A percentile compares a stretch with the other conserved stretches of the same genome.
Conservation (phyloP, 768 basidiomycete genomes). For the Collybia nuda region DNA sequence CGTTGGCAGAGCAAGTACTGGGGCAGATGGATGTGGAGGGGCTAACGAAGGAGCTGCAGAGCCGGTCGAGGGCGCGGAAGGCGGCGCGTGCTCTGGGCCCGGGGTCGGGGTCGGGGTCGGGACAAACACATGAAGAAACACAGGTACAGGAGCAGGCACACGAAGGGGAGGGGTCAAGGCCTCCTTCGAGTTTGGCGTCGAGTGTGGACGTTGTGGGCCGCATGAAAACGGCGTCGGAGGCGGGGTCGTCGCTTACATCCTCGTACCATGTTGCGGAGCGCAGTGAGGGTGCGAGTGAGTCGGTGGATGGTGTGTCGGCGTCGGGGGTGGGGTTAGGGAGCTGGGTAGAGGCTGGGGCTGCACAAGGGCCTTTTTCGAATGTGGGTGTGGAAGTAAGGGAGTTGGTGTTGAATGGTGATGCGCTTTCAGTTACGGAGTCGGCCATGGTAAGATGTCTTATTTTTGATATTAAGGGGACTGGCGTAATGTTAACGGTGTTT, state of each 20-base stretch:
- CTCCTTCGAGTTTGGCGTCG: constrained; percentile 30
- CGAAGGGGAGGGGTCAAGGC: constrained; percentile 1
- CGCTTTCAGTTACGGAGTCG: constrained; percentile 17
- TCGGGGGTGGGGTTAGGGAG: constrained; percentile 32
- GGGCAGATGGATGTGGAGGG: constrained; percentile 76
- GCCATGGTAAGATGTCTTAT: constrained; percentile 8
- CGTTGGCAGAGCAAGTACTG: constrained; percentile 64
- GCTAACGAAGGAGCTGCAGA: constrained; percentile 55
- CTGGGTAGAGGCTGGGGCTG: constrained; percentile 27
- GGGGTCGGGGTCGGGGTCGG: background rate
- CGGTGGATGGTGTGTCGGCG: background rate
- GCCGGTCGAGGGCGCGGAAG: constrained; percentile 25
- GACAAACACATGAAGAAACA: background rate
- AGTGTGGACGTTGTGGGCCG: constrained; percentile 33
- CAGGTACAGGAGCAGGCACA: too few species aligned
- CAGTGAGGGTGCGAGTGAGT: constrained; percentile 5
- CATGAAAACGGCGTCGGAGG: constrained; percentile 42
- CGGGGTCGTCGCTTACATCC: constrained; percentile 39
- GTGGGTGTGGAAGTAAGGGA: constrained; percentile 2
- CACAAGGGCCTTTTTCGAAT: constrained; percentile 3
- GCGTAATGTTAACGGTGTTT: background rate
- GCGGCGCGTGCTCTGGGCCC: background rate
- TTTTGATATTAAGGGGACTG: background rate
- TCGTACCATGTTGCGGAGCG: constrained; percentile 4
- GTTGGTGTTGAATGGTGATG: constrained; percentile 18